These are phyloP conservation scores for Serendipita sp. DNA, from an alignment of 768 basidiomycete genomes.

Conservation along the genomic window DNA sequence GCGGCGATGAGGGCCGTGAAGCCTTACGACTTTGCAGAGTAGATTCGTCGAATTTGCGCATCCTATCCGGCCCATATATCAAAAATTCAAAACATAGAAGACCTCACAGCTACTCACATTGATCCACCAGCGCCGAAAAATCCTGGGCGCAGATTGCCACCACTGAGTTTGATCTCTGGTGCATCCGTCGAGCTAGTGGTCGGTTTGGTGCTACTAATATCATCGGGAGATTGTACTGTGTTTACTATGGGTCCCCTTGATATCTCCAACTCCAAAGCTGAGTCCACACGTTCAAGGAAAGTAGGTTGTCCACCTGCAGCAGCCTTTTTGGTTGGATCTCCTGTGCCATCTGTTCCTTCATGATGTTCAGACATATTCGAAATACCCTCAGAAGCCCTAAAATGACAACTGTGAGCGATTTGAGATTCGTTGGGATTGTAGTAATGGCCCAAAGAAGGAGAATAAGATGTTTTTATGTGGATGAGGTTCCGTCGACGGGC, in stretches of 20 bases:
- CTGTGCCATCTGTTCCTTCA: too few species aligned
- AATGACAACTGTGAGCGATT: too few species aligned
- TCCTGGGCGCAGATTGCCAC: conserved; percentile 1
- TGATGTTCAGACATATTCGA: too few species aligned
- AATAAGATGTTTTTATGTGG: too few species aligned
- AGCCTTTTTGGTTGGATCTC: not conserved
- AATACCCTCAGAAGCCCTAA: too few species aligned
- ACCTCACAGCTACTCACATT: not conserved
- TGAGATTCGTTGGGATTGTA: too few species aligned
- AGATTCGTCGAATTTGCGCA: conserved; percentile 49
- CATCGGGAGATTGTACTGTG: too few species aligned
- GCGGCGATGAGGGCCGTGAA: conserved; percentile 63
- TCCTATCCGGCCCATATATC: not conserved
- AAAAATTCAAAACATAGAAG: not conserved
- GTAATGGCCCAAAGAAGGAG: too few species aligned
- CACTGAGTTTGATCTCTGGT: not conserved
- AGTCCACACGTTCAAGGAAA: not conserved
- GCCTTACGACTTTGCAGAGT: conserved; percentile 49
- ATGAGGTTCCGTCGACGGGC: too few species aligned
- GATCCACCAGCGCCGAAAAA: not conserved
- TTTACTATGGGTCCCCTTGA: too few species aligned
- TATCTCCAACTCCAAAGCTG: not conserved
- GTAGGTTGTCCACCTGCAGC: not conserved
- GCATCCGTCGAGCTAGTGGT: not conserved
- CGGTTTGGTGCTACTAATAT: too few species aligned